Evolutionary conservation across 1,139 yeast genomes (phyloP).

Genomic region (Yamadazyma conglobata): DNA sequence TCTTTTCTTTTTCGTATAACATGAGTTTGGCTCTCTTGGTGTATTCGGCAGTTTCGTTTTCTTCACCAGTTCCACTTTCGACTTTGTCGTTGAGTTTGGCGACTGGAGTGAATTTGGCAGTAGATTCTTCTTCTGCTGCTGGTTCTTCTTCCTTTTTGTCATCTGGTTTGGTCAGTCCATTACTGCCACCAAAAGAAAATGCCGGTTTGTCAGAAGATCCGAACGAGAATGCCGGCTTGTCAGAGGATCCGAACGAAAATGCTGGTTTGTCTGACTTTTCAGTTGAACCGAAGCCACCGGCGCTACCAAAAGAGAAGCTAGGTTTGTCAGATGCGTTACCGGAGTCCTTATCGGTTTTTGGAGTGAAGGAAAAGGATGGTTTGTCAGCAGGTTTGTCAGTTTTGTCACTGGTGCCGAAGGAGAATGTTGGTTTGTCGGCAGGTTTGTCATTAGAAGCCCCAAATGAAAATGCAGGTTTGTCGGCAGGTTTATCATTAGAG

Average conservation of each 20-base stretch:
- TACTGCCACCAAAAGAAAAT: slow-evolving; percentile 11
- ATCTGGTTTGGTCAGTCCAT: slow-evolving; percentile 5
- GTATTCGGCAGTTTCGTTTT: slow-evolving; percentile 63
- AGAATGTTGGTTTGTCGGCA: slow-evolving; percentile 21
- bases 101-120: slow-evolving; percentile 38
- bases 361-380: slow-evolving; percentile 26
- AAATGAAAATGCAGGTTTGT: slow-evolving; percentile 8
- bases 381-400: slow-evolving; percentile 11
- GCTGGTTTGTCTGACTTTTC: slow-evolving; percentile 11
- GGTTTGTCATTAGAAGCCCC: slow-evolving; percentile 13
- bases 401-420: slow-evolving; percentile 20
- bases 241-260: slow-evolving; percentile 16
- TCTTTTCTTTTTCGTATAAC: slow-evolving; percentile 52
- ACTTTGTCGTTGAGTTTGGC: slow-evolving; percentile 46
- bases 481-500: slow-evolving; percentile 5
- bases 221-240: slow-evolving; percentile 15
- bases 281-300: slow-evolving; percentile 13
- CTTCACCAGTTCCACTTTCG: slow-evolving; percentile 71
- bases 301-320: slow-evolving; percentile 23
- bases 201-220: slow-evolving; percentile 10
- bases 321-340: slow-evolving; percentile 15
- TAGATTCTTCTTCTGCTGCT: slow-evolving; percentile 6
- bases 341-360: slow-evolving; percentile 2
- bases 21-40: slow-evolving; percentile 72
- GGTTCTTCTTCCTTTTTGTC: slow-evolving; percentile 2